Conservation (phyloP, 1,284 basidiomycete genomes). For the Acaromyces ingoldii region DNA sequence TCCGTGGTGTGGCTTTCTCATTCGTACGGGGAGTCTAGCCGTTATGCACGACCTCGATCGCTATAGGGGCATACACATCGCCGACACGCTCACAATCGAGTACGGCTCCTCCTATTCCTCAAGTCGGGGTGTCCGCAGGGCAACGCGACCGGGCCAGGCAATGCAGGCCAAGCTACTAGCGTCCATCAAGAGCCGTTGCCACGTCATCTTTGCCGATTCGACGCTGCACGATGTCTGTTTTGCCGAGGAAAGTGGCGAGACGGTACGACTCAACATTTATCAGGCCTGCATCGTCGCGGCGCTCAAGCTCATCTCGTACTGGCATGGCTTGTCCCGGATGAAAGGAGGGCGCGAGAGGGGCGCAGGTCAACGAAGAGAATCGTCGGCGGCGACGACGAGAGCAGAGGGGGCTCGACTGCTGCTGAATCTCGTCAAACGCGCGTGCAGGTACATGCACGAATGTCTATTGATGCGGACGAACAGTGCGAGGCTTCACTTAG, state of each 20-base stretch:
- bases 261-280: conserved; percentile 72
- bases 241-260: conserved; percentile 44
- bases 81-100: conserved; percentile 50
- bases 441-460: background rate
- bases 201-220: conserved; percentile 73
- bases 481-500: background rate
- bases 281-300: conserved; percentile 78
- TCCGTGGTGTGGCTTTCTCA: conserved; percentile 46
- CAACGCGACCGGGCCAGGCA: background rate
- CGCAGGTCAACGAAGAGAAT: no score
- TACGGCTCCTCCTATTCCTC: conserved; percentile 42
- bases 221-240: conserved; percentile 60
- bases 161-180: background rate
- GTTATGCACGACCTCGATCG: conserved; percentile 37
- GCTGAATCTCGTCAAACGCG: conserved; percentile 40
- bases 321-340: conserved; percentile 60
- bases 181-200: conserved; percentile 43
- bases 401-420: no score
- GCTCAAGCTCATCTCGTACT: conserved; percentile 80
- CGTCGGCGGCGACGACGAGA: no score
- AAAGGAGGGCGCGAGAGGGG: no score
- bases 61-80: conserved; percentile 34
- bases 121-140: conserved; percentile 9
- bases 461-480: background rate
- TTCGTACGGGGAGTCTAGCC: conserved; percentile 27